Conservation (phyloP, 2,329 filamentous ascomycete species). For the Seiridium cupressi region DNA sequence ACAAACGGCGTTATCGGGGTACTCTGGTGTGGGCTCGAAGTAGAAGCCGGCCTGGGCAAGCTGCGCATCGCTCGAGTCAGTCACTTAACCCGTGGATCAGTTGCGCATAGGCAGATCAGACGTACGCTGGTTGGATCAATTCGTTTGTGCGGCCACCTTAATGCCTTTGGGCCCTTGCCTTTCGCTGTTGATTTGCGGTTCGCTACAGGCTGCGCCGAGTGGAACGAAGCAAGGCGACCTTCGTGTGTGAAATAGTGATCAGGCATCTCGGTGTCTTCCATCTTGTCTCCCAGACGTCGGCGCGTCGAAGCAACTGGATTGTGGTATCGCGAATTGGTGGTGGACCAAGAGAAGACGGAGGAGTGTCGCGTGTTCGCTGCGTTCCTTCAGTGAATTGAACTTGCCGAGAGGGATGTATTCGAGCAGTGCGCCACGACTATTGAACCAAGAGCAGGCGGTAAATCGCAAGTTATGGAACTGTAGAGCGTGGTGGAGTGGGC, state of each 20-base stretch:
- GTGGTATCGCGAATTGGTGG: too few relatives aligned
- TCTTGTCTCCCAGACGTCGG: neutral
- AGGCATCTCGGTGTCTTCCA: conserved; percentile 31
- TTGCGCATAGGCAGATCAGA: neutral
- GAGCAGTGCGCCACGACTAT: too few relatives aligned
- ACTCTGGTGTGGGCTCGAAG: conserved; percentile 72
- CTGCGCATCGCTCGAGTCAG: conserved; percentile 38
- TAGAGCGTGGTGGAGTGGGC: too few relatives aligned
- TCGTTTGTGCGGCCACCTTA: conserved; percentile 76
- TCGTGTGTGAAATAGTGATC: conserved; percentile 63
- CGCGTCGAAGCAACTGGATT: too few relatives aligned
- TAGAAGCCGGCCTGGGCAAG: conserved; percentile 91
- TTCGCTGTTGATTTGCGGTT: conserved; percentile 71
- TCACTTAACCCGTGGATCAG: conserved; percentile 6
- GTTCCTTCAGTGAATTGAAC: too few relatives aligned
- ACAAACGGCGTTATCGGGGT: conserved; percentile 85
- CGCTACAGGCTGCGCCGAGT: conserved; percentile 56
- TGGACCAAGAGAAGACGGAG: too few relatives aligned
- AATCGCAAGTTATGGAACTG: too few relatives aligned
- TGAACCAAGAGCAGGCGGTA: too few relatives aligned
- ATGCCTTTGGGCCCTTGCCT: conserved; percentile 54
- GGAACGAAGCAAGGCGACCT: conserved; percentile 79
- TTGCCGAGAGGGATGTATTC: too few relatives aligned
- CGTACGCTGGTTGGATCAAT: conserved; percentile 64
- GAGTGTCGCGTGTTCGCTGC: too few relatives aligned